These are phyloP conservation scores for Fagopyrum homotropicum DNA, from an alignment of 148 eudicot genomes.

Conservation along the genomic window DNA sequence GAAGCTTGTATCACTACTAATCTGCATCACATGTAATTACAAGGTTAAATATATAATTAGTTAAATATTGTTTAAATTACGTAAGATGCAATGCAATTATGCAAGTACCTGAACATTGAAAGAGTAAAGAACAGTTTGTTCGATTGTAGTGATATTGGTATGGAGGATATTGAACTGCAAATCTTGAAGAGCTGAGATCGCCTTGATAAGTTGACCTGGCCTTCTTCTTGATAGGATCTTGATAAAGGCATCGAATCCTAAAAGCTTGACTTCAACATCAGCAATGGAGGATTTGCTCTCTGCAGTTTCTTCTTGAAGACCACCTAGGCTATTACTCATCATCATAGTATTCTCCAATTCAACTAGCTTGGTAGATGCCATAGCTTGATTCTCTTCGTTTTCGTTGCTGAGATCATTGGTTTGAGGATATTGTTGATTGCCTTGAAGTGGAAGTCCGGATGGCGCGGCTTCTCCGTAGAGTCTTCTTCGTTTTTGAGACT, in stretches of 20 bases:
- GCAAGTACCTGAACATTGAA: slow-evolving; percentile 79
- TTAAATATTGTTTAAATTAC: not conserved
- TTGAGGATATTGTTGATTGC: not conserved
- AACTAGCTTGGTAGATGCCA: slow-evolving; percentile 19
- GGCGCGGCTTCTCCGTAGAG: slow-evolving; percentile 71
- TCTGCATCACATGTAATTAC: slow-evolving; percentile 31
- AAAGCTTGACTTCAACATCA: slow-evolving; percentile 78
- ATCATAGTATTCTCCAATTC: slow-evolving; percentile 31
- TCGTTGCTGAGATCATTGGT: slow-evolving; percentile 64
- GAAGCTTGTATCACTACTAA: slow-evolving; percentile 51
- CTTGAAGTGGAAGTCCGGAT: slow-evolving; percentile 67
- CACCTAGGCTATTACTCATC: slow-evolving; percentile 15
- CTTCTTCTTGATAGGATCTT: slow-evolving; percentile 83
- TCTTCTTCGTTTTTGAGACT: slow-evolving; percentile 81
- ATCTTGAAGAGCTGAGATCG: slow-evolving; percentile 81
- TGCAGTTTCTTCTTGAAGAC: slow-evolving; percentile 50
- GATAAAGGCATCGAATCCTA: slow-evolving; percentile 85
- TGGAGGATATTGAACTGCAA: slow-evolving; percentile 76
- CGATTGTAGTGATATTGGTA: slow-evolving; percentile 89
- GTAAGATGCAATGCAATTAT: no score
- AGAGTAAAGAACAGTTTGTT: slow-evolving; percentile 94
- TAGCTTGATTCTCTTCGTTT: slow-evolving; percentile 24
- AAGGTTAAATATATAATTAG: not conserved
- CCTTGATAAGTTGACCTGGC: slow-evolving; percentile 71
- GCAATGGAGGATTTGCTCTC: slow-evolving; percentile 88